These are phyloP conservation scores for Zymoseptoria pseudotritici DNA, from an alignment of 2,329 filamentous ascomycete species.

Conservation along the genomic window DNA sequence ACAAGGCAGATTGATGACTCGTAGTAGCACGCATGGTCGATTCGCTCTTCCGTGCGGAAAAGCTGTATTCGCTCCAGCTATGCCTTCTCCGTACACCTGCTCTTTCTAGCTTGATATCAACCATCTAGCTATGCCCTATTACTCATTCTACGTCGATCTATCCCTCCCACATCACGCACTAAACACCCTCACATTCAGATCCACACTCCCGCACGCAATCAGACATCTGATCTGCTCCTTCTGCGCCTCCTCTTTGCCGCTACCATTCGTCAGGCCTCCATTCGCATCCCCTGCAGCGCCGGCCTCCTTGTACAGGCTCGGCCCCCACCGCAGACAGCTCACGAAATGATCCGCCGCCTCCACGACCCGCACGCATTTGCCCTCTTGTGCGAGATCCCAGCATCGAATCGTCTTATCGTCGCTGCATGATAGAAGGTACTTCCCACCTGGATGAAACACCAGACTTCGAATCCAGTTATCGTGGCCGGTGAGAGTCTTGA, in stretches of 20 bases:
- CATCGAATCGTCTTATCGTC: conserved; percentile 91
- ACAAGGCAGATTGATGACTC: background rate
- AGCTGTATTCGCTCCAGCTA: no score
- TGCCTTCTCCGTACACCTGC: background rate
- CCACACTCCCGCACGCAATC: conserved; percentile 80
- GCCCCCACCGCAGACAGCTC: conserved; percentile 81
- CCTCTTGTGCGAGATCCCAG: conserved; percentile 88
- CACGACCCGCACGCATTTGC: conserved; percentile 78
- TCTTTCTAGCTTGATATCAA: background rate
- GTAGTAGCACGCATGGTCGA: background rate
- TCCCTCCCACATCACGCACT: conserved; percentile 41
- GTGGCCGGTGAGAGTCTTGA: conserved; percentile 79
- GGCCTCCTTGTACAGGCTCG: conserved; percentile 59
- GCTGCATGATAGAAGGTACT: conserved; percentile 75
- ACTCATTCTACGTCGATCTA: background rate
- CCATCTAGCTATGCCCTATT: background rate
- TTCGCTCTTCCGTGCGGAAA: no score
- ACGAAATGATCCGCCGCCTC: conserved; percentile 74
- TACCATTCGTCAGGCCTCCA: conserved; percentile 37
- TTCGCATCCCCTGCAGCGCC: conserved; percentile 31
- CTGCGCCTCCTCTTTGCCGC: conserved; percentile 14
- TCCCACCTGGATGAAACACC: conserved; percentile 85
- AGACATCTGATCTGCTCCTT: conserved; percentile 67
- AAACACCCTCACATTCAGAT: conserved; percentile 72
- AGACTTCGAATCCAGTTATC: conserved; percentile 89